Evolutionary conservation across 2,329 filamentous ascomycete species (phyloP).

Genomic region (Diaporthe citrichinensis): DNA sequence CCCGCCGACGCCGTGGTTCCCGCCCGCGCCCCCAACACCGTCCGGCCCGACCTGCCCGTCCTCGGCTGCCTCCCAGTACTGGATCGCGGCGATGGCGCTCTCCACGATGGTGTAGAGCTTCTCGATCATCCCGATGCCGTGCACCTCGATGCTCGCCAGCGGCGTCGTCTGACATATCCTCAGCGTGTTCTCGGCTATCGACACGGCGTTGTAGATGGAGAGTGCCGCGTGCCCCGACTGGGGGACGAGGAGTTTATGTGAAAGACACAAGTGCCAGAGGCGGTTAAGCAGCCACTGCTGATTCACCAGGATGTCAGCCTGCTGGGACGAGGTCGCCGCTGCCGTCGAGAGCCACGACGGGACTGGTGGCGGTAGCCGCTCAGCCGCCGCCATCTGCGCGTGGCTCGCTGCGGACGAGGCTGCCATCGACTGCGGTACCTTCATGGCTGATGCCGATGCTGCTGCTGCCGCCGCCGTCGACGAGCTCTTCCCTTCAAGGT

Average conservation of each 20-base stretch:
- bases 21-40: background rate
- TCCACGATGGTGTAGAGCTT: conserved; percentile 36
- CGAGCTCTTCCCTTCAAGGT: background rate
- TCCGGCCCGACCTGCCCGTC: conserved; percentile 2
- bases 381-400: background rate
- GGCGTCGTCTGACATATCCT: conserved; percentile 27
- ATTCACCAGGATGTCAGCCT: conserved; percentile 36
- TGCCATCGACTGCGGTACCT: background rate
- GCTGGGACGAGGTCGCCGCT: conserved; percentile 23
- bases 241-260: conserved; percentile 34
- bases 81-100: conserved; percentile 34
- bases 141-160: conserved; percentile 36
- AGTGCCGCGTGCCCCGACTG: conserved; percentile 33
- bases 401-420: background rate
- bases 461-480: background rate
- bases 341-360: conserved; percentile 21
- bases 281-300: conserved; percentile 38
- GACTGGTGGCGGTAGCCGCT: conserved; percentile 13
- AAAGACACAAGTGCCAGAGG: conserved; percentile 34
- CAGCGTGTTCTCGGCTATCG: conserved; percentile 33
- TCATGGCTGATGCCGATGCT: background rate
- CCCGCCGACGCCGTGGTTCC: background rate
- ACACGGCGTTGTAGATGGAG: conserved; percentile 34
- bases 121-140: conserved; percentile 36
- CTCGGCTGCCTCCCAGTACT: conserved; percentile 33